Percentiles rank a stretch among this genome's conserved stretches.
These are phyloP conservation scores for Candida ipomoeae DNA, from an alignment of 805 yeast species.

Conservation along the genomic window DNA sequence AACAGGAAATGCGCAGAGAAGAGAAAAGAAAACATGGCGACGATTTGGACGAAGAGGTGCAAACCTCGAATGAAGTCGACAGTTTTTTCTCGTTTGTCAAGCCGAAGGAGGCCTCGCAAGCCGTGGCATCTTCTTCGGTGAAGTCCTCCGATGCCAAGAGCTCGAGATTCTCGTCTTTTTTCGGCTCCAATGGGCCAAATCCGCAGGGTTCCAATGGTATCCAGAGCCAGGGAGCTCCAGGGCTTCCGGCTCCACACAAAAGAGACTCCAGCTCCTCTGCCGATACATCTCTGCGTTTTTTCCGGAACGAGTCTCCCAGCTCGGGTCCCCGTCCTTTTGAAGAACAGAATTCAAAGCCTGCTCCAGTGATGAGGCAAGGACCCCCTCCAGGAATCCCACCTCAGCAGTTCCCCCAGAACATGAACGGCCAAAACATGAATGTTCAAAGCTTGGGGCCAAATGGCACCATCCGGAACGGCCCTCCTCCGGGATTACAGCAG, in stretches of 20 bases:
- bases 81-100: conserved; percentile 40
- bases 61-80: conserved; percentile 36
- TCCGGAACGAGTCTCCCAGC: background rate
- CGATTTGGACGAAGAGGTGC: conserved; percentile 12
- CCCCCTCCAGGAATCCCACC: conserved; percentile 3
- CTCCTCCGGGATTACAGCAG: conserved; percentile 2
- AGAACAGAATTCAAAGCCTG: background rate
- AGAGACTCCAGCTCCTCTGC: background rate
- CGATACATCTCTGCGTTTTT: conserved; percentile 3
- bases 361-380: conserved; percentile 1
- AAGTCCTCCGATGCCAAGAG: conserved; percentile 24
- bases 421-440: background rate
- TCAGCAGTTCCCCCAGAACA: background rate
- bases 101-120: conserved; percentile 21
- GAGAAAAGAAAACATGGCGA: conserved; percentile 47
- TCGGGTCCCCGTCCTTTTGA: background rate
- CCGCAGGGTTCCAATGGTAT: background rate
- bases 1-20: conserved; percentile 48
- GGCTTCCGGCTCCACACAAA: background rate
- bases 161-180: conserved; percentile 16
- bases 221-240: background rate
- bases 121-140: conserved; percentile 5
- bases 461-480: background rate
- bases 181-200: conserved; percentile 8
- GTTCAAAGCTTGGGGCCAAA: background rate